Evolutionary conservation across 805 yeast genomes (phyloP).

Genomic region (Nakazawaea wickerhamii): DNA sequence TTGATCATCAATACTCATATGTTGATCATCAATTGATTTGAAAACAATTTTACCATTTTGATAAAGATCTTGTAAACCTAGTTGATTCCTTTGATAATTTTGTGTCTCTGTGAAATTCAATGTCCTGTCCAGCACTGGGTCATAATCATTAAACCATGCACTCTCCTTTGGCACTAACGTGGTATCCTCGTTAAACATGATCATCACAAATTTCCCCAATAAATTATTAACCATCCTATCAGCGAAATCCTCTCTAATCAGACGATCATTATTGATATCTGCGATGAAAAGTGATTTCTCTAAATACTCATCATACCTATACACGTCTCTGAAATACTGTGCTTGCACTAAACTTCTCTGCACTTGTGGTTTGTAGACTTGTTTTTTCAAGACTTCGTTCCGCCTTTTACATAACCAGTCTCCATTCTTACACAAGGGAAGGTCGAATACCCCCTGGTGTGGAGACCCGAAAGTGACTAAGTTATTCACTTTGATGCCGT

Average conservation of each 20-base stretch:
- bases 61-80: constrained; percentile 53
- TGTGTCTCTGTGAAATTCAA: constrained; percentile 44
- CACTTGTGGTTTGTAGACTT: constrained; percentile 52
- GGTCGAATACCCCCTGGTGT: constrained; percentile 67
- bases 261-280: constrained; percentile 58
- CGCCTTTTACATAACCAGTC: constrained; percentile 58
- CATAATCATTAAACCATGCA: constrained; percentile 58
- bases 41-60: constrained; percentile 41
- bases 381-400: constrained; percentile 49
- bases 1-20: constrained; percentile 58
- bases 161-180: constrained; percentile 69
- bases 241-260: constrained; percentile 19
- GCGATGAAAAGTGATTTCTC: constrained; percentile 55
- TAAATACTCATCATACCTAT: constrained; percentile 47
- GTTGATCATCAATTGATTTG: constrained; percentile 47
- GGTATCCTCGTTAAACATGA: constrained; percentile 56
- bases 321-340: constrained; percentile 67
- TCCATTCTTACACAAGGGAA: constrained; percentile 49
- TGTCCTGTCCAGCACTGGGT: constrained; percentile 34
- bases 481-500: constrained; percentile 34
- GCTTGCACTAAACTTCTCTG: constrained; percentile 64
- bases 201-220: constrained; percentile 47
- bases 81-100: constrained; percentile 45
- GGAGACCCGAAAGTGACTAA: constrained; percentile 78
- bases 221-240: constrained; percentile 35